A percentile compares a stretch with the other conserved stretches of the same genome.
Conservation (phyloP, 192 early-diverging fungal genomes). For the Linnemannia hyalina region DNA sequence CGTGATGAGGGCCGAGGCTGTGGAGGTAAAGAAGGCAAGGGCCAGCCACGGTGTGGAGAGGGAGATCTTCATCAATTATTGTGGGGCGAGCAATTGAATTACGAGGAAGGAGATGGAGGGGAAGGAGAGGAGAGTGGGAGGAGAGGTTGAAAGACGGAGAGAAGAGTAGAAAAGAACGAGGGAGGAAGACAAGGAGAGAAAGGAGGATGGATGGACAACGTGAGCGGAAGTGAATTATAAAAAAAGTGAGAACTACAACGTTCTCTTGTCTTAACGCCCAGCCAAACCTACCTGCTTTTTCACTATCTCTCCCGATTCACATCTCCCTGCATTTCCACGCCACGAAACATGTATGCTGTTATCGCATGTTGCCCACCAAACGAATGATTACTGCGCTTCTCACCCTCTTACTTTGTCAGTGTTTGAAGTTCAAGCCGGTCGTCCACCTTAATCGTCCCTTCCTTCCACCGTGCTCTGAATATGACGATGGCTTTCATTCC, state of each 20-base stretch:
- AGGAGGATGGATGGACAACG: not conserved
- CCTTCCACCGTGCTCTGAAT: no score
- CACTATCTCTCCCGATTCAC: no score
- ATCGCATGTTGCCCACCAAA: no score
- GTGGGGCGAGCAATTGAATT: not conserved
- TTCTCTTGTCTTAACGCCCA: no score
- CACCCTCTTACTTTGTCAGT: no score
- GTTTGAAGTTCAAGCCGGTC: no score
- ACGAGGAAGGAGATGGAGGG: not conserved
- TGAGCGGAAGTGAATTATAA: not conserved
- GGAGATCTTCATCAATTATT: not conserved
- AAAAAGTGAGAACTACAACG: not conserved
- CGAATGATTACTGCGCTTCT: no score
- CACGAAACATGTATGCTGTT: no score
- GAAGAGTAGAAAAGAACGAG: not conserved
- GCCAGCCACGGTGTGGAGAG: not conserved
- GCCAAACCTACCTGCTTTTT: no score
- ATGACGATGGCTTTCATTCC: no score
- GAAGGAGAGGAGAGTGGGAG: not conserved
- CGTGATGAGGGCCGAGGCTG: not conserved
- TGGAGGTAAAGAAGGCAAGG: not conserved
- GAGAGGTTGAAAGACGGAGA: not conserved
- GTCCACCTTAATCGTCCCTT: no score
- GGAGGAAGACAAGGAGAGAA: not conserved
- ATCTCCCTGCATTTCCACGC: no score